Percentiles rank a stretch among this genome's conserved stretches.
These are phyloP conservation scores for Hypoxylon rubiginosum DNA, from an alignment of 2,329 filamentous ascomycete genomes.

Conservation along the genomic window DNA sequence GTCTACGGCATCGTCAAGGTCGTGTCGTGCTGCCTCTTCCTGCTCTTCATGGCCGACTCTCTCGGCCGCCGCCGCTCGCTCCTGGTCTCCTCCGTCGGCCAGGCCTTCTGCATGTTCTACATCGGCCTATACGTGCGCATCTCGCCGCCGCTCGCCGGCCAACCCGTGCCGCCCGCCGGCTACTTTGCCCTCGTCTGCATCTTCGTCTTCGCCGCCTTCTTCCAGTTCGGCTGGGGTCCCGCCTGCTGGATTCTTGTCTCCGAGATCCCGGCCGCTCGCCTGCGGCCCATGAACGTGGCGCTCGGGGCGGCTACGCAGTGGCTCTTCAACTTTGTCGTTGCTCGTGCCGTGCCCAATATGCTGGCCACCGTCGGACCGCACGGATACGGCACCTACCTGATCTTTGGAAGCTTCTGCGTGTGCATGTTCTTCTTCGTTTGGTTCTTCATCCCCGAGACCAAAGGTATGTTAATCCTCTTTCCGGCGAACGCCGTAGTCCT, in stretches of 20 bases:
- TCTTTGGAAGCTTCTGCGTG: slow-evolving; percentile 73
- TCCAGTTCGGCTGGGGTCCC: slow-evolving; percentile 75
- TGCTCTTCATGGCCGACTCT: slow-evolving; percentile 71
- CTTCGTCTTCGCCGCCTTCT: slow-evolving; percentile 76
- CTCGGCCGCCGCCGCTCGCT: slow-evolving; percentile 68
- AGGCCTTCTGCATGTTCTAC: slow-evolving; percentile 74
- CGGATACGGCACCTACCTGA: slow-evolving; percentile 69
- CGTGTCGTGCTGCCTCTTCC: slow-evolving; percentile 67
- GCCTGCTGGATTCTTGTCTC: slow-evolving; percentile 75
- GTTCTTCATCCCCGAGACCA: slow-evolving; percentile 65
- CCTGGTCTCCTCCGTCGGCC: slow-evolving; percentile 71
- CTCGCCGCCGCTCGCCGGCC: slow-evolving; percentile 63
- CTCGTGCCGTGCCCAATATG: slow-evolving; percentile 74
- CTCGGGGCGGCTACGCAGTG: slow-evolving; percentile 73
- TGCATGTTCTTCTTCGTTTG: slow-evolving; percentile 72
- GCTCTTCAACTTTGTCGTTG: slow-evolving; percentile 76
- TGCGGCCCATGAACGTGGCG: slow-evolving; percentile 65
- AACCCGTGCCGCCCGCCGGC: slow-evolving; percentile 69
- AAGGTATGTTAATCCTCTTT: slow-evolving; percentile 44
- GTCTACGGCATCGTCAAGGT: slow-evolving; percentile 75
- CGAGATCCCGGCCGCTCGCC: slow-evolving; percentile 73
- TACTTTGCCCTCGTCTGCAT: slow-evolving; percentile 76
- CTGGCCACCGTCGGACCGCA: slow-evolving; percentile 60
- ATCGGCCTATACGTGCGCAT: slow-evolving; percentile 75
- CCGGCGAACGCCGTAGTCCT: neutral